Percentiles rank a stretch among this genome's conserved stretches.
phyloP scores from a whole-genome alignment of 176 grass and related monocot species.

The Musa itinerans region DNA sequence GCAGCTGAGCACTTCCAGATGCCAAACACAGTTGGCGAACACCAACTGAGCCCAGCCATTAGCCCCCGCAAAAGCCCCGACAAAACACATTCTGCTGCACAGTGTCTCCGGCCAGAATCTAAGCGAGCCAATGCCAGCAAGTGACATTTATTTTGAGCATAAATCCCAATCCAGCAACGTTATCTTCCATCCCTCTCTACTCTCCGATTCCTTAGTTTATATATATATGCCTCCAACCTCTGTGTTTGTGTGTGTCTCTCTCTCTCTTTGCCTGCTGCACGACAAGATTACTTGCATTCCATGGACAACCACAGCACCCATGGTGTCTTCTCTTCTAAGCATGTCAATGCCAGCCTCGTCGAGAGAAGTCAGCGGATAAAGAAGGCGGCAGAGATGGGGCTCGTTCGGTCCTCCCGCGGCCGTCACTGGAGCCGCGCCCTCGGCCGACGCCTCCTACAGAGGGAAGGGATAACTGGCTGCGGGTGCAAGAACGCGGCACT shows the following conservation, averaged over 20 bases:
- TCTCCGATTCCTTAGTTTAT: background rate
- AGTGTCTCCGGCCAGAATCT: too few species aligned
- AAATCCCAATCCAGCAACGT: too few species aligned
- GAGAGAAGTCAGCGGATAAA: slow-evolving; percentile 61
- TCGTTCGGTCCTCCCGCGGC: slow-evolving; percentile 41
- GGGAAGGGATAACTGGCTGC: background rate
- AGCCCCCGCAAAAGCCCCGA: too few species aligned
- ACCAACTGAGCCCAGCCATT: too few species aligned
- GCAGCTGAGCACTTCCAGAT: too few species aligned
- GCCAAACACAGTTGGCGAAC: too few species aligned
- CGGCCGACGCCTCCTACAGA: slow-evolving; percentile 14
- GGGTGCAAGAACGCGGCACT: background rate
- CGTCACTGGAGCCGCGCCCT: slow-evolving; percentile 50
- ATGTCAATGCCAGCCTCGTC: background rate
- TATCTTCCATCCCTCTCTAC: background rate
- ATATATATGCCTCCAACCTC: background rate
- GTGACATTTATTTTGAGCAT: too few species aligned
- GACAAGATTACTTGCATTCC: background rate
- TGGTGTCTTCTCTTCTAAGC: background rate
- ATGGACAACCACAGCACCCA: background rate
- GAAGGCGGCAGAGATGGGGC: slow-evolving; percentile 50
- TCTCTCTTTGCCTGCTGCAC: background rate
- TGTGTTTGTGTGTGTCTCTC: background rate
- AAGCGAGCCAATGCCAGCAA: too few species aligned
- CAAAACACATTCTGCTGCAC: too few species aligned